Base-by-base conservation (phyloP, 2,329 filamentous ascomycete genomes). In the Penicillium brasilianum region DNA sequence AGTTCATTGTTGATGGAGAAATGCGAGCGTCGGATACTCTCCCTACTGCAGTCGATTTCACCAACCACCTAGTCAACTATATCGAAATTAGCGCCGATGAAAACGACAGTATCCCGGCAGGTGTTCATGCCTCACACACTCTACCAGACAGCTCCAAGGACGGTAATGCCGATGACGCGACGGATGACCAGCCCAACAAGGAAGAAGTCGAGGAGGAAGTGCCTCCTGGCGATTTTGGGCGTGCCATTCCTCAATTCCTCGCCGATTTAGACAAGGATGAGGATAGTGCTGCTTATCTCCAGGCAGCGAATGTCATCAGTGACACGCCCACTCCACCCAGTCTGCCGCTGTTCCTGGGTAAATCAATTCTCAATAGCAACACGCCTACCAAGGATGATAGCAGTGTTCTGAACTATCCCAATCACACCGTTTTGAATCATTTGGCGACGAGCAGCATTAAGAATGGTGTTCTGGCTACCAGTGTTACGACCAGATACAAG, bases 381-480 rank as follows among this genome's bases (percentile, higher is more conserved):
- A 93, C 92, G 28, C 88, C 94, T 7, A 92, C 97, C 84, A 98
- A 98, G 81, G 95, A 99, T 75, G 95, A 99, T 78, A 97, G 94
- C 77, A 97, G 93, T 78, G 95, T 99, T 63, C 81, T 99, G 65
- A 95, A 92, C 68, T 94, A 97, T 85, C 95, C 95, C 14, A 99
- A 98, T 72, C 94, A 99, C 73, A 97, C 95, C 0, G 92, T 98
- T 34, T 81, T 99, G 65, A 99, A 99, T 69, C 95, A 99, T 77
- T 82, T 99, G 69, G 94, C 94, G 52, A 99, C 95, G 3, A 98
- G 94, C 78, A 97, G 93, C 77, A 99, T 99, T 78, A 97, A 97
- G 82, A 93, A 97, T 69, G 93, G 94, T 65, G 91, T 98, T 28
- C 83, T 99, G 66, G 95, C 95, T 36, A 96, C 96, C 6, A 97